phyloP scores from a whole-genome alignment of 352 stramenopile species.

The Pythium dissotocum region DNA sequence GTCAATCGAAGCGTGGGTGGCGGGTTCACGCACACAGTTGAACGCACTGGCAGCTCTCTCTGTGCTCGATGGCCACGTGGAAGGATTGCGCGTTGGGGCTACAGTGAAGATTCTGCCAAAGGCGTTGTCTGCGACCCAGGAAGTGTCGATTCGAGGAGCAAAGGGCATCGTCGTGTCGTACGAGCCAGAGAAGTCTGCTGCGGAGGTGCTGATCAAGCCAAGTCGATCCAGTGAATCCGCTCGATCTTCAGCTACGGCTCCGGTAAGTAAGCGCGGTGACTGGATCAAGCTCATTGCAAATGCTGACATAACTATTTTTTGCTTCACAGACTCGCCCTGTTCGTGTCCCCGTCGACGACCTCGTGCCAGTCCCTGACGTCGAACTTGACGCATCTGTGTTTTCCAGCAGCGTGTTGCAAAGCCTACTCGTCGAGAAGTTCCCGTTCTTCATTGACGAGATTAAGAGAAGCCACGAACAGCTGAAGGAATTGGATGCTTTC shows the following conservation, averaged over 20 bases:
- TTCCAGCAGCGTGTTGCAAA: constrained; percentile 64
- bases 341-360: constrained; percentile 81
- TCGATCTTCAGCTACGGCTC: constrained; percentile 13
- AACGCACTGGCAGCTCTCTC: constrained; percentile 77
- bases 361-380: constrained; percentile 75
- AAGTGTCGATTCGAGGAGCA: constrained; percentile 74
- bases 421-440: constrained; percentile 70
- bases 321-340: constrained; percentile 62
- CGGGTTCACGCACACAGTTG: constrained; percentile 51
- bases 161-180: constrained; percentile 77
- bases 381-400: constrained; percentile 69
- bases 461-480: constrained; percentile 63
- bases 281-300: not conserved
- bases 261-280: constrained; percentile 33
- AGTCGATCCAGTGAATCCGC: constrained; percentile 39
- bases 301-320: not conserved
- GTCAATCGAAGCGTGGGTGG: constrained; percentile 51
- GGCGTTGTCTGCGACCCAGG: constrained; percentile 64
- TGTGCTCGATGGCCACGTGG: constrained; percentile 83
- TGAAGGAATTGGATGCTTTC: constrained; percentile 48
- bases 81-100: constrained; percentile 74
- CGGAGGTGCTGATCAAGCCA: constrained; percentile 67
- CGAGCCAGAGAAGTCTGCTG: constrained; percentile 78
- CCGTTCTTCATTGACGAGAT: constrained; percentile 79
- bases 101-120: constrained; percentile 86